Evolutionary conservation across 192 early-diverging fungal species (phyloP).

Genomic region (Rhizoclosmatium sp.): DNA sequence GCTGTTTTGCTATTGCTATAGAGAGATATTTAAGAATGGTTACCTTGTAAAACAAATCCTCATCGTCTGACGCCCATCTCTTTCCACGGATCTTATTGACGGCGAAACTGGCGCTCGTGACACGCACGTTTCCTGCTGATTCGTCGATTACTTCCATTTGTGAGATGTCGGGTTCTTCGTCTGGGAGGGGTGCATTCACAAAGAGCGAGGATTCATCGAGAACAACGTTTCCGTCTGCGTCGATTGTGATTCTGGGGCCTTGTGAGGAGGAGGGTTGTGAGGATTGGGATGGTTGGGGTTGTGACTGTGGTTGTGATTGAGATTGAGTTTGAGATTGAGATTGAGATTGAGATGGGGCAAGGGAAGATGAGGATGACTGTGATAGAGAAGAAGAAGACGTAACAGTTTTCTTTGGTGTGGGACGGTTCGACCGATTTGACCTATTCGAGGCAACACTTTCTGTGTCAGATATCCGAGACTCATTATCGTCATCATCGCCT

Average conservation of each 20-base stretch:
- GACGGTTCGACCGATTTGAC: neutral
- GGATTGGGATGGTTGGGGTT: neutral
- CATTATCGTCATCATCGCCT: neutral
- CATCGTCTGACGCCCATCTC: constrained; percentile 15
- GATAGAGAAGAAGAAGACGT: constrained; percentile 1
- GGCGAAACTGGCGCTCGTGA: constrained; percentile 15
- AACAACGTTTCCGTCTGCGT: constrained; percentile 13
- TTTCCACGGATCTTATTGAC: neutral
- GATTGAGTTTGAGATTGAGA: neutral
- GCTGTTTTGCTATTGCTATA: no score
- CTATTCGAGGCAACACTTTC: neutral
- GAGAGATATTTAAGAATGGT: neutral
- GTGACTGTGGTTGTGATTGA: neutral
- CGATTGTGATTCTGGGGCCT: constrained; percentile 10
- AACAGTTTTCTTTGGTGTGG: neutral
- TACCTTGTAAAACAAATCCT: constrained; percentile 24
- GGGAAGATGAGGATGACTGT: neutral
- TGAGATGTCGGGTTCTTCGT: neutral
- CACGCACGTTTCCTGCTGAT: neutral
- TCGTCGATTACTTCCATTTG: constrained; percentile 36
- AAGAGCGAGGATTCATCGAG: constrained; percentile 19
- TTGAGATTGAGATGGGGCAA: neutral
- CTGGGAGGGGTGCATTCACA: neutral
- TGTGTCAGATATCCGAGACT: neutral
- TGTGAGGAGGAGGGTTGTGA: neutral